A percentile compares a stretch with the other conserved stretches of the same genome.
Conservation (phyloP, 192 early-diverging fungal species). For the Lunasporangiospora selenospora region DNA sequence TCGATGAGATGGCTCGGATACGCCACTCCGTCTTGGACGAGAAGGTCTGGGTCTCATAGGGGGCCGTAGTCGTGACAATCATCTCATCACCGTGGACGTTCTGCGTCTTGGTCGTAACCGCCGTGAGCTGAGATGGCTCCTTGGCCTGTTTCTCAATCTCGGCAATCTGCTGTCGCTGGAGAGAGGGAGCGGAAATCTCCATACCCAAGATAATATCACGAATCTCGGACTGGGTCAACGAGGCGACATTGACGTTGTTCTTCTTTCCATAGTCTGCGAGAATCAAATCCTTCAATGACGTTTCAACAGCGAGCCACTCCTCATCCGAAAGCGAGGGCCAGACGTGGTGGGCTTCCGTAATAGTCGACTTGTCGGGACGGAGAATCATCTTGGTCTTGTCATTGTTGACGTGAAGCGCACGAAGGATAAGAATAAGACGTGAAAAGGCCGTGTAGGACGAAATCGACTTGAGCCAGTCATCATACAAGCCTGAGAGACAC, state of each 20-base stretch:
- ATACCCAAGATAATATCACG: constrained; percentile 99
- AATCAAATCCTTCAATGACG: constrained; percentile 95
- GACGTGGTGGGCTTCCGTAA: constrained; percentile 96
- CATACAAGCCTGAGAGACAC: constrained; percentile 89
- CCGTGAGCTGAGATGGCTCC: constrained; percentile 93
- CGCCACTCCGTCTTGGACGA: constrained; percentile 99
- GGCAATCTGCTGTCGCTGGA: constrained; percentile 96
- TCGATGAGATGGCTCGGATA: constrained; percentile 95
- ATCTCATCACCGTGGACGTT: constrained; percentile 99
- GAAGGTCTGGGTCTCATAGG: constrained; percentile 97
- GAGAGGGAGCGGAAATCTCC: constrained; percentile 97
- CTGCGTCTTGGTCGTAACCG: constrained; percentile 94
- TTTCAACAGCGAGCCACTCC: constrained; percentile 98
- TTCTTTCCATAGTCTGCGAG: constrained; percentile 99
- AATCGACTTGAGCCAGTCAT: constrained; percentile 96
- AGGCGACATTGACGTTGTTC: constrained; percentile 98
- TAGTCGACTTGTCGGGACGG: constrained; percentile 91
- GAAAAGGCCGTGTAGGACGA: constrained; percentile 99
- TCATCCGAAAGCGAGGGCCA: constrained; percentile 98
- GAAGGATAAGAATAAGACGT: constrained; percentile 93
- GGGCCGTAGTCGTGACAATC: constrained; percentile 96
- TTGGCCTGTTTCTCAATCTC: constrained; percentile 97
- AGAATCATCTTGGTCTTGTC: constrained; percentile 98
- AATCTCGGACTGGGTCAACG: constrained; percentile 95
- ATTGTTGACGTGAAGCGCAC: constrained; percentile 97